Evolutionary conservation across 2,329 filamentous ascomycete genomes (phyloP), one percentile per base, ranked within the genome.

Genomic region (Diaporthe amygdali): DNA sequence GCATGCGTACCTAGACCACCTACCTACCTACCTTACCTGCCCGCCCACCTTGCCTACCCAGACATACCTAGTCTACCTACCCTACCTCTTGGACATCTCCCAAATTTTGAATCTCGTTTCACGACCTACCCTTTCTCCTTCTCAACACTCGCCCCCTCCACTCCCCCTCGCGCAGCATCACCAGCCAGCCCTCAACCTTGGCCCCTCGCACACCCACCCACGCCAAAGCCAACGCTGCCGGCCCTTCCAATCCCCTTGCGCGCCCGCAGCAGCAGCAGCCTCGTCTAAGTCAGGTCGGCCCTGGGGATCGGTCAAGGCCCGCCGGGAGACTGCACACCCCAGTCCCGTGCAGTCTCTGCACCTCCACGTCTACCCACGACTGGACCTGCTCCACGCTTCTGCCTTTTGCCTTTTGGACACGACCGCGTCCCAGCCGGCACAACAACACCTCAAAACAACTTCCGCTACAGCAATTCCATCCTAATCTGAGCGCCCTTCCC

Each of bases 401-500:
- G 14, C 72, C 67, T 32, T 44, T 67, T 69, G 22, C 72, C 67
- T 32, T 68, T 63, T 52, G 66, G 47, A 47, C 68, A 66, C 59
- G 55, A 67, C 39, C 68, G 46, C 73, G 68, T 55, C 59, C 46
- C 54, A 34, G 41, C 55, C 30, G 68, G 64, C 76, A 76, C 75
- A 74, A 76, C 75, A 72, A 70, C 75, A 73, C 54, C 74, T 69
- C 67, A 70, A 71, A 71, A 73, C 61, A 71, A 74, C 77, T 69
- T 76, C 77, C 74, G 76, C 75, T 74, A 25, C 76, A 72, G 68
- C 75, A 74, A 72, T 73, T 71, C 76, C 72, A 78, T 76, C 64
- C 71, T 71, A 76, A 74, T 79, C 74, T 78, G 76, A 56, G 76
- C n/a, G n/a, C n/a, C n/a, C 76, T 75, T 73, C 66, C 71, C 47